Evolutionary conservation across 139 green algal genomes (phyloP).

Genomic region (Chlamydomonas asymmetrica): DNA sequence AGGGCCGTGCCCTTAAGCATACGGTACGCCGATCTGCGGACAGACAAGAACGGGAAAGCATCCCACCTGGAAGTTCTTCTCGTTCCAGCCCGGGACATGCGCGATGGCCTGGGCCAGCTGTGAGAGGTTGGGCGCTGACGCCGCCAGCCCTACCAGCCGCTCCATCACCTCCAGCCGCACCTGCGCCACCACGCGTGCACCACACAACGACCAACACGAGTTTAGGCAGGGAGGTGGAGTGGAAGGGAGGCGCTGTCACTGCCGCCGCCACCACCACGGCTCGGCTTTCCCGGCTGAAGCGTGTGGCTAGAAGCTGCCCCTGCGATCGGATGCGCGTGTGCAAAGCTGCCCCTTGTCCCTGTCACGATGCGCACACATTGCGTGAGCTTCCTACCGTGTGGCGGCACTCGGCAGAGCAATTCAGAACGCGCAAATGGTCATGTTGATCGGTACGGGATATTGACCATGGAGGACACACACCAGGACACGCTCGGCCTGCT

Average conservation of each 20-base stretch:
- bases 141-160: constrained; percentile 48
- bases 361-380: no score
- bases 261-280: no score
- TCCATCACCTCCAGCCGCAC: constrained; percentile 81
- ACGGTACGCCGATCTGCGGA: background rate
- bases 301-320: no score
- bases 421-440: background rate
- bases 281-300: no score
- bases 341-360: no score
- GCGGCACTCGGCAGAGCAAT: no score
- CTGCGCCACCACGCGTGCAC: constrained; percentile 22
- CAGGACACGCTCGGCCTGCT: background rate
- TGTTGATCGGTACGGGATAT: no score
- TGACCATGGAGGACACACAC: background rate
- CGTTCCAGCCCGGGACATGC: constrained; percentile 80
- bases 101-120: constrained; percentile 69
- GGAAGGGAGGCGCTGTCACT: no score
- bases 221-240: background rate
- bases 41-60: background rate
- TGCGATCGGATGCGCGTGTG: no score
- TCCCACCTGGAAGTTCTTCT: constrained; percentile 97
- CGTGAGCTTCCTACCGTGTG: no score
- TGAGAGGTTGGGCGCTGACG: constrained; percentile 24
- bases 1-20: background rate
- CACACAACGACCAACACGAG: background rate